Base-by-base conservation (phyloP, 306 rosid genomes). In the Quercus cerris region DNA sequence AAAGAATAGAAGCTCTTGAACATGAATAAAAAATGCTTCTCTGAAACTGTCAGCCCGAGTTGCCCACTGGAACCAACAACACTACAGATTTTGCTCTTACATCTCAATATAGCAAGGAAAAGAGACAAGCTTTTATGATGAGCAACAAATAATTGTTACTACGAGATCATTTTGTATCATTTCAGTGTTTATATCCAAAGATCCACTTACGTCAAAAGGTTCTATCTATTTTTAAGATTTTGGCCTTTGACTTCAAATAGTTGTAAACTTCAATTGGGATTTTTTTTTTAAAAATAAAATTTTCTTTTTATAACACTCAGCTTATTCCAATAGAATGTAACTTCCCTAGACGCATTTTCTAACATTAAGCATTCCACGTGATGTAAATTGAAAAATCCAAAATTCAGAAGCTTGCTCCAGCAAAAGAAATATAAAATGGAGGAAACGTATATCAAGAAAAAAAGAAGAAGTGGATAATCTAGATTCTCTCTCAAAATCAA, bases 401-500 rank as follows among this genome's bases (percentile, higher is more conserved):
- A 46, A 67, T 4, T 19, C 10, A 67, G 15, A 35, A 67, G 27
- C 72, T 67, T 67, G 71, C 51, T 19, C 49, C 20, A n/a, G 13
- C 49, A 28, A 30, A 23, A 31, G 67, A 25, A 33, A 59, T 12
- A 25, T 23, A 14, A 4, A 33, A 15, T 30, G 31, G 5, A 14
- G 2, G 22, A 54, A 15, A 35, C 2, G 56, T 10, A 35, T 11
- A 56, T 66, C 44, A 30, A 4, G 56, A 63, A 56, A 19, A 10
- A 54, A 22, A 10, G 2, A 27, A 54, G 8, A 51, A 41, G 54
- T 3, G 54, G 71, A 52, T 61, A 61, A 28, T 27, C 10, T 41
- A 35, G 13, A 78, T 31, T 18, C 14, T 25, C 35, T 81, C 72
- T 73, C 78, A 89, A 71, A 84, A 76, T 70, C 59, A 33, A 77